These are phyloP conservation scores for Russula earlei DNA, from an alignment of 768 basidiomycete species.

Conservation along the genomic window DNA sequence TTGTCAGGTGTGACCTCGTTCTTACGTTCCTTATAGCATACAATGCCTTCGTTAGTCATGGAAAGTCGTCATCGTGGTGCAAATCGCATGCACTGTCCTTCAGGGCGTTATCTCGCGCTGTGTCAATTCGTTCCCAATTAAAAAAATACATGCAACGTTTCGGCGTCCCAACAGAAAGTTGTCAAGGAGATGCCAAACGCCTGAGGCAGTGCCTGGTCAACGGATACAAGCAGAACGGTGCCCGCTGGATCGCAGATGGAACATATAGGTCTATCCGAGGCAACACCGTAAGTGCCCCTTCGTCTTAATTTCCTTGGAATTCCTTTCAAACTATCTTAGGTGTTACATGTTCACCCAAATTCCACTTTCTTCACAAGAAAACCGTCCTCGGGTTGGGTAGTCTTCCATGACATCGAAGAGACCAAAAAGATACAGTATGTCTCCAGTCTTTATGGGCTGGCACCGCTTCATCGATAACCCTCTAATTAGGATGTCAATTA, in stretches of 20 bases:
- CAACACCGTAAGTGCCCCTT: constrained; percentile 54
- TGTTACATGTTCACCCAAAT: constrained; percentile 84
- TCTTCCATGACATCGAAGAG: constrained; percentile 94
- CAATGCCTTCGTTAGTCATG: constrained; percentile 83
- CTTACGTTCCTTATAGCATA: constrained; percentile 47
- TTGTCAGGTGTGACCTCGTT: not conserved
- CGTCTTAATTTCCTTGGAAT: not conserved
- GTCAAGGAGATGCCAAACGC: constrained; percentile 77
- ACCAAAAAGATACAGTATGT: constrained; percentile 88
- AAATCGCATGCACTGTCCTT: constrained; percentile 88
- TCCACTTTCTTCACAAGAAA: constrained; percentile 92
- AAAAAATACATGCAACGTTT: constrained; percentile 94
- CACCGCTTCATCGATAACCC: constrained; percentile 18
- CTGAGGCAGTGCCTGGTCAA: constrained; percentile 83
- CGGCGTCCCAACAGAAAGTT: constrained; percentile 70
- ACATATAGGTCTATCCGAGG: constrained; percentile 87
- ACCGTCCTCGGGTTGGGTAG: constrained; percentile 84
- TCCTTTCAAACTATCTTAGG: constrained; percentile 34
- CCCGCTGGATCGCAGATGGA: constrained; percentile 84
- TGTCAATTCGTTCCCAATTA: constrained; percentile 91
- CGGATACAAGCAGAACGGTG: constrained; percentile 92
- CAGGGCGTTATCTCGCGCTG: constrained; percentile 84
- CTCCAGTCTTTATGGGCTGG: not conserved
- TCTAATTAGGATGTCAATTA: constrained; percentile 64
- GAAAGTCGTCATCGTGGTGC: constrained; percentile 86